phyloP scores from a whole-genome alignment of 2,329 filamentous ascomycete species.

The Pleomassaria siparia region DNA sequence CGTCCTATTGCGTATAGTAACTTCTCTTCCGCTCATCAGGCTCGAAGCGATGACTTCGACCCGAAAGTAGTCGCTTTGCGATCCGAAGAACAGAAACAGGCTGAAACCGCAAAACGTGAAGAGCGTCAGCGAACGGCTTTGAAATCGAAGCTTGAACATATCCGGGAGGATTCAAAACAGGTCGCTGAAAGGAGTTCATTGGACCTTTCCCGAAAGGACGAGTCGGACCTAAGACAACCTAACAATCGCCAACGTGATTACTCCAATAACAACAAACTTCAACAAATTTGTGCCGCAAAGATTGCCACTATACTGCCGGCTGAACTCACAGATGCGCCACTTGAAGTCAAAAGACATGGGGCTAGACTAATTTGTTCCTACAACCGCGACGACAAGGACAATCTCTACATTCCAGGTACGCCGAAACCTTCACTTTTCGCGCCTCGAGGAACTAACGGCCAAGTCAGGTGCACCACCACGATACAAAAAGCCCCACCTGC shows the following conservation, averaged over 20 bases:
- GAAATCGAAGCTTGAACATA: no score
- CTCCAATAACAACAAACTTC: background rate
- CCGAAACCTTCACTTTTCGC: background rate
- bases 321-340: background rate
- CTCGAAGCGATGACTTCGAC: no score
- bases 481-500: background rate
- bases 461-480: background rate
- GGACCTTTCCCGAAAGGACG: no score
- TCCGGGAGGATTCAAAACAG: background rate
- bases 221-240: no score
- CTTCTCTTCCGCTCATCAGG: no score
- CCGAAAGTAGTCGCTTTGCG: no score
- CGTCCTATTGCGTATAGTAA: no score
- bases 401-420: slow-evolving; percentile 1
- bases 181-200: no score
- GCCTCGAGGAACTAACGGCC: background rate
- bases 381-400: background rate
- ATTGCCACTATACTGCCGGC: background rate
- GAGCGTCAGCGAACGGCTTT: no score
- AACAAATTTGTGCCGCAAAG: background rate
- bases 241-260: no score
- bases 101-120: no score
- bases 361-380: background rate
- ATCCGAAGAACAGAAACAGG: no score
- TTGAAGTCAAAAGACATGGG: background rate